phyloP scores from a whole-genome alignment of 2,329 filamentous ascomycete genomes.

The Talaromyces islandicus region DNA sequence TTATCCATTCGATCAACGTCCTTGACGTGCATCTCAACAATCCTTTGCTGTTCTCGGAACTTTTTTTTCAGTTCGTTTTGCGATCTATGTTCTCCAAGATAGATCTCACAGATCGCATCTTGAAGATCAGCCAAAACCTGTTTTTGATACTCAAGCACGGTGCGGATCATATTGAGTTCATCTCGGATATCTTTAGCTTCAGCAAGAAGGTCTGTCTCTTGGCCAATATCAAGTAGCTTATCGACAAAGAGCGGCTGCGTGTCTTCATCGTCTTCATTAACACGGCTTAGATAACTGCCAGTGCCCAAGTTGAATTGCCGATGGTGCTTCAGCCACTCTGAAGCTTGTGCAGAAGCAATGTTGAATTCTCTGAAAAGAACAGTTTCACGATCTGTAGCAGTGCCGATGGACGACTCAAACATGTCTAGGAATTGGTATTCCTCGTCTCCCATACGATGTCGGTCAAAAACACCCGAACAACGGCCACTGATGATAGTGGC shows the following conservation, averaged over 20 bases:
- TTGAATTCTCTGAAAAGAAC: slow-evolving; percentile 57
- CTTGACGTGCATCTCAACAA: slow-evolving; percentile 52
- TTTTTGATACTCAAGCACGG: slow-evolving; percentile 33
- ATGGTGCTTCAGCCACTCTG: slow-evolving; percentile 48
- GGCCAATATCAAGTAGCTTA: slow-evolving; percentile 47
- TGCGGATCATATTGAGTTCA: slow-evolving; percentile 57
- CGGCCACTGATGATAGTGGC: slow-evolving; percentile 56
- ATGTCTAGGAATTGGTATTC: slow-evolving; percentile 62
- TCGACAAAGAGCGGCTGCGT: slow-evolving; percentile 42
- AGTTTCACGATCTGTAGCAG: slow-evolving; percentile 48
- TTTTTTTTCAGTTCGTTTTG: slow-evolving; percentile 49
- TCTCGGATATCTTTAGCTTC: slow-evolving; percentile 64
- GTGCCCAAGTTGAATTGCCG: slow-evolving; percentile 25
- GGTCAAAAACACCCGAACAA: slow-evolving; percentile 57
- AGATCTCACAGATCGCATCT: slow-evolving; percentile 30
- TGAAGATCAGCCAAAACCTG: slow-evolving; percentile 30
- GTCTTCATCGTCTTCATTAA: slow-evolving; percentile 14
- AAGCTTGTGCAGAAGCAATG: slow-evolving; percentile 51
- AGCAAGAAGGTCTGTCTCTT: slow-evolving; percentile 55
- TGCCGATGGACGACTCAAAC: slow-evolving; percentile 60
- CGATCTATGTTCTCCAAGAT: slow-evolving; percentile 25
- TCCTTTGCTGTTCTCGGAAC: slow-evolving; percentile 52
- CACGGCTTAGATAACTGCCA: neutral
- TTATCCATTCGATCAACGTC: slow-evolving; percentile 61
- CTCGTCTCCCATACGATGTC: slow-evolving; percentile 52